A percentile compares a stretch with the other conserved stretches of the same genome.
These are phyloP conservation scores for Catenaria anguillulae DNA, from an alignment of 371 early-diverging fungal species.

Conservation along the genomic window DNA sequence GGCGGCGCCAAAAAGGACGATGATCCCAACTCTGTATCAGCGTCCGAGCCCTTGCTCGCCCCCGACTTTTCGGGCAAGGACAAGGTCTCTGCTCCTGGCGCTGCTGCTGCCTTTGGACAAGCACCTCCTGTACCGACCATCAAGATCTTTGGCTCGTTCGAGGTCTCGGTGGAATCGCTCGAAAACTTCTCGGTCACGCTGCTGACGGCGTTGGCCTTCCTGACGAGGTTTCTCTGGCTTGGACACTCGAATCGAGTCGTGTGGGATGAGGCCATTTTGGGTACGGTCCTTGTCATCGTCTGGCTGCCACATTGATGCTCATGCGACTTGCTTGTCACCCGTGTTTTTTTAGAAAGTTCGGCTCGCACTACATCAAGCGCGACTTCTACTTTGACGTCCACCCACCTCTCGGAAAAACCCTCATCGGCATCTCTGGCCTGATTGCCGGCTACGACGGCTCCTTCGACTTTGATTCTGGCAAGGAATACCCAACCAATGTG, in stretches of 20 bases:
- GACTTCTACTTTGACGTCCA: slow-evolving; percentile 99
- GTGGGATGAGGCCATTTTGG: slow-evolving; percentile 80
- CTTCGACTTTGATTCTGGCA: slow-evolving; percentile 83
- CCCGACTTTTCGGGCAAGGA: neutral
- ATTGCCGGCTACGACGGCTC: slow-evolving; percentile 79
- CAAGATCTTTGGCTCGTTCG: neutral
- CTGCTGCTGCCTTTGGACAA: too few relatives aligned
- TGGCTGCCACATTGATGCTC: too few relatives aligned
- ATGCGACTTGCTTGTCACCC: neutral
- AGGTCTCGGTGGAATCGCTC: neutral
- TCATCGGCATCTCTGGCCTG: slow-evolving; percentile 82
- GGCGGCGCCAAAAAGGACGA: too few relatives aligned
- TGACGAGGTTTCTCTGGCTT: slow-evolving; percentile 72
- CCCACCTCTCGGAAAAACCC: slow-evolving; percentile 98
- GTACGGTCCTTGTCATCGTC: slow-evolving; percentile 30
- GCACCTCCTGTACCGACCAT: too few relatives aligned
- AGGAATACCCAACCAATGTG: slow-evolving; percentile 62
- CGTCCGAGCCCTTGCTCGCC: neutral
- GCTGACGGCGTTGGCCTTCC: slow-evolving; percentile 46
- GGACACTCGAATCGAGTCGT: slow-evolving; percentile 51
- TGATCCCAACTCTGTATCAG: too few relatives aligned
- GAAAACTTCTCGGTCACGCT: slow-evolving; percentile 5
- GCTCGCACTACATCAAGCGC: slow-evolving; percentile 79
- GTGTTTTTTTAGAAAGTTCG: slow-evolving; percentile 50
- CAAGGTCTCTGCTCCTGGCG: neutral